Percentiles rank a stretch among this genome's conserved stretches.
Evolutionary conservation across 2,329 filamentous ascomycete genomes (phyloP).

Genomic region (Claviceps fusiformis): DNA sequence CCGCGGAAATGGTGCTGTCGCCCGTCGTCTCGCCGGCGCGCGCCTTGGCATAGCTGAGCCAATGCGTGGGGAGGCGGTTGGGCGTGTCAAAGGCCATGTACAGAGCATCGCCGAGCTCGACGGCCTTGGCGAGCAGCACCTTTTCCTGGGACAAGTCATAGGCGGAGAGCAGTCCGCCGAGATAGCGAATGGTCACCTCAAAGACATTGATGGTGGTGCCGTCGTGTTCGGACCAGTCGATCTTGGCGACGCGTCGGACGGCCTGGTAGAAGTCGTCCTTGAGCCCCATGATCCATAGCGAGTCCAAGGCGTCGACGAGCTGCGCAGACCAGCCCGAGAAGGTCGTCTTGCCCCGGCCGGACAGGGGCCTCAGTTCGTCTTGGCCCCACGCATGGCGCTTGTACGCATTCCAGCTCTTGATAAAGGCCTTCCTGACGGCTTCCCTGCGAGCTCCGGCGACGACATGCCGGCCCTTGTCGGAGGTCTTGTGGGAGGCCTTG

Average conservation of each 20-base stretch:
- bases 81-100: slow-evolving; percentile 41
- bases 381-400: slow-evolving; percentile 40
- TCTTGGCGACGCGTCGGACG: slow-evolving; percentile 30
- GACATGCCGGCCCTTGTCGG: slow-evolving; percentile 6
- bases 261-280: slow-evolving; percentile 41
- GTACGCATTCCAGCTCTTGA: slow-evolving; percentile 38
- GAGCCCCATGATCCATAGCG: slow-evolving; percentile 46
- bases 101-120: slow-evolving; percentile 40
- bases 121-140: slow-evolving; percentile 33
- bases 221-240: slow-evolving; percentile 39
- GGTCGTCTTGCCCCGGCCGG: slow-evolving; percentile 29
- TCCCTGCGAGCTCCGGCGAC: slow-evolving; percentile 20
- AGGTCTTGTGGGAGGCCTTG: slow-evolving; percentile 17
- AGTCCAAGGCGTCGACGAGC: slow-evolving; percentile 45
- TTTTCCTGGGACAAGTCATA: slow-evolving; percentile 37
- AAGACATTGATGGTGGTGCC: slow-evolving; percentile 39
- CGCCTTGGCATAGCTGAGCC: slow-evolving; percentile 29
- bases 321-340: slow-evolving; percentile 46
- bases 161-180: slow-evolving; percentile 37
- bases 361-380: slow-evolving; percentile 40
- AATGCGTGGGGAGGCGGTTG: slow-evolving; percentile 35
- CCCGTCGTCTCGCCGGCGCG: slow-evolving; percentile 23
- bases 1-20: slow-evolving; percentile 25
- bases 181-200: slow-evolving; percentile 46
- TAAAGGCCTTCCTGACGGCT: slow-evolving; percentile 25